Conservation (phyloP, 1,139 yeast species). For the Candida buenavistaensis region DNA sequence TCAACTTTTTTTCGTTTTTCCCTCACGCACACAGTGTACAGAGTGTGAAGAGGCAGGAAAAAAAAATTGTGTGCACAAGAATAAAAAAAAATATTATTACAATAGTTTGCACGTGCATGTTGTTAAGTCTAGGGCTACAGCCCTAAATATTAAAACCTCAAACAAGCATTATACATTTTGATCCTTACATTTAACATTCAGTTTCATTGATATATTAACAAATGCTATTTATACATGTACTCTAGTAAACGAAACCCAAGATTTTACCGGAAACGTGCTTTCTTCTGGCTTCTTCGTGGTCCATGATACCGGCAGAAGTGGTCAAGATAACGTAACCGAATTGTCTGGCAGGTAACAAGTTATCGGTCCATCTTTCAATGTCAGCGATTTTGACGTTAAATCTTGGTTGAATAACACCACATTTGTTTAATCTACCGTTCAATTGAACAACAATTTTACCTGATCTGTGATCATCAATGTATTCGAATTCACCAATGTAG, state of each 20-base stretch:
- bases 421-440: conserved; percentile 97
- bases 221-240: conserved; percentile 9
- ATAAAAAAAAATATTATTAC: too few relatives aligned
- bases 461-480: conserved; percentile 98
- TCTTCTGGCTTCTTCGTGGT: conserved; percentile 99
- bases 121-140: conserved; percentile 3
- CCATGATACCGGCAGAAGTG: conserved; percentile 99
- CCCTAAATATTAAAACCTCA: conserved; percentile 8
- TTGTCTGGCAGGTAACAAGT: conserved; percentile 97
- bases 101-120: conserved; percentile 7
- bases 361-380: conserved; percentile 97
- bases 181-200: background rate
- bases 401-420: conserved; percentile 98
- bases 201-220: conserved; percentile 5
- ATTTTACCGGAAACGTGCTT: conserved; percentile 99
- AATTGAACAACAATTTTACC: conserved; percentile 96
- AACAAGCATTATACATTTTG: background rate
- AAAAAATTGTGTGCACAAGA: conserved; percentile 3
- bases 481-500: conserved; percentile 98
- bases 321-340: conserved; percentile 96
- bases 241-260: conserved; percentile 91
- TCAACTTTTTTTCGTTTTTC: conserved; percentile 9
- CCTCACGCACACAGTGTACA: conserved; percentile 5
- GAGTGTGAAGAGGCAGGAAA: background rate
- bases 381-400: conserved; percentile 92